phyloP scores from a whole-genome alignment of 306 rosid species.

The Cucurbita moschata region DNA sequence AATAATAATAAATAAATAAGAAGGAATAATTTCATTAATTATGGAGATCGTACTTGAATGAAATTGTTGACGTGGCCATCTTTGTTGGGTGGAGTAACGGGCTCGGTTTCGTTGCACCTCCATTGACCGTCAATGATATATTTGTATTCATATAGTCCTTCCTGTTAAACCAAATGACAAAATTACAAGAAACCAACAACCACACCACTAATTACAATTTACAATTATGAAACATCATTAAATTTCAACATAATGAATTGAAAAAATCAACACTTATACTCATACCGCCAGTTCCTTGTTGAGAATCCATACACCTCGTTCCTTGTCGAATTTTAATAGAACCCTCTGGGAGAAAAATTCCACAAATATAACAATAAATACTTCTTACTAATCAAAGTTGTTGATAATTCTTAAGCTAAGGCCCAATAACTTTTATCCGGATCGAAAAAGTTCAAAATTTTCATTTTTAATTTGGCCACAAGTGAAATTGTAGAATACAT shows the following conservation, averaged over 20 bases:
- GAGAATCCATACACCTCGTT: slow-evolving; percentile 54
- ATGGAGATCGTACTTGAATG: slow-evolving; percentile 41
- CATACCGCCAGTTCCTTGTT: slow-evolving; percentile 73
- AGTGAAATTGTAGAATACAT: too few relatives aligned
- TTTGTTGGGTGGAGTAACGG: slow-evolving; percentile 42
- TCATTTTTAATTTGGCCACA: too few relatives aligned
- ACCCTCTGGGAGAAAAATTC: slow-evolving; percentile 39
- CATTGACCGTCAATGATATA: slow-evolving; percentile 77
- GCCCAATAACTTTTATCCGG: too few relatives aligned
- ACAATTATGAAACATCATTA: neutral
- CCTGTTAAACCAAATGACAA: slow-evolving; percentile 26
- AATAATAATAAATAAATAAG: neutral
- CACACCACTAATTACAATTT: neutral
- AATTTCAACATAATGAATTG: neutral
- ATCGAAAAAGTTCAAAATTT: too few relatives aligned
- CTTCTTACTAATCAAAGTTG: too few relatives aligned
- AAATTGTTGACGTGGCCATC: slow-evolving; percentile 85
- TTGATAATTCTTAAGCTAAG: neutral
- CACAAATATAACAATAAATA: neutral
- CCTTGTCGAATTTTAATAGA: slow-evolving; percentile 41
- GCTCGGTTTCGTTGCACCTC: slow-evolving; percentile 39
- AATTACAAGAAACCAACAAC: neutral
- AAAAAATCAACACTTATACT: neutral
- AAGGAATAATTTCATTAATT: neutral
- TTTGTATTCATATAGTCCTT: slow-evolving; percentile 91